Conservation (phyloP, 2,329 filamentous ascomycete genomes). For the Lachnellula subtilissima region DNA sequence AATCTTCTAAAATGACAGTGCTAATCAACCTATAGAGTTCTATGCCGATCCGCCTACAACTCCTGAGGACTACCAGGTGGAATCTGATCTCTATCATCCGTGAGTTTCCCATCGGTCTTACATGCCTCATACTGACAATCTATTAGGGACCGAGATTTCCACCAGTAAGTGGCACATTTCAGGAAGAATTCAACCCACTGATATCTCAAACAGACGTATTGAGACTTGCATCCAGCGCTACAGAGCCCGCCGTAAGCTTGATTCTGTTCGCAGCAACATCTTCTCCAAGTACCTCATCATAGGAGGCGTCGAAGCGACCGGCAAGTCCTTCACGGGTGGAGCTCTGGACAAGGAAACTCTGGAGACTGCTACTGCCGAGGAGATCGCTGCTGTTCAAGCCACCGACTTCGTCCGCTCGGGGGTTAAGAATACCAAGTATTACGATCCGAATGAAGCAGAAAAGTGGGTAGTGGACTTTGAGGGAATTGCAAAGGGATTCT, state of each 20-base stretch:
- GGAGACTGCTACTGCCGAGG: conserved; percentile 54
- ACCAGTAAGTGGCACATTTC: conserved; percentile 43
- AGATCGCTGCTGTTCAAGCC: conserved; percentile 61
- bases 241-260: conserved; percentile 69
- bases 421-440: conserved; percentile 40
- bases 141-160: conserved; percentile 47
- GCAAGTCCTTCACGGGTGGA: conserved; percentile 57
- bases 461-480: conserved; percentile 78
- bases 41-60: conserved; percentile 77
- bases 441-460: conserved; percentile 44
- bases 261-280: conserved; percentile 53
- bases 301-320: conserved; percentile 67
- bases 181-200: conserved; percentile 3
- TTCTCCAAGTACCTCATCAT: conserved; percentile 79
- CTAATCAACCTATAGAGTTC: conserved; percentile 47
- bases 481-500: conserved; percentile 69
- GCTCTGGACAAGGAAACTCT: conserved; percentile 57
- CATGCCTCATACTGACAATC: conserved; percentile 10
- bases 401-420: conserved; percentile 51
- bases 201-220: conserved; percentile 53
- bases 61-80: conserved; percentile 59
- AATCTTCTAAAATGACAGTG: neutral
- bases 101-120: conserved; percentile 39
- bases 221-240: conserved; percentile 82
- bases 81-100: conserved; percentile 63